Conservation (phyloP, 495 filamentous ascomycete species). For the Hypoxylon fragiforme region DNA sequence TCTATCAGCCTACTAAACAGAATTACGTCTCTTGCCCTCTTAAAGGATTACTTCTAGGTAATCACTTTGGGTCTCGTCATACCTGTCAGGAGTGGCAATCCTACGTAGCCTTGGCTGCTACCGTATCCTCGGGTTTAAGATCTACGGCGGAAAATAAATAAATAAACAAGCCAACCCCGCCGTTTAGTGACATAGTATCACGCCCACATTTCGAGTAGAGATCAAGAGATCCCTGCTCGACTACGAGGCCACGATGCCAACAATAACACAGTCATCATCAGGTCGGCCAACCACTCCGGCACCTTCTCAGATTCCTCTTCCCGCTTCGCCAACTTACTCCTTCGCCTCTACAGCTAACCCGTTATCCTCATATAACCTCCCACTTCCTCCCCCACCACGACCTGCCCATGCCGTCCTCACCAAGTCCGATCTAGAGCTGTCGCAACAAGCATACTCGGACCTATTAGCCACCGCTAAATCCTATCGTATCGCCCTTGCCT, state of each 20-base stretch:
- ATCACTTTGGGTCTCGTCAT: conserved; percentile 1
- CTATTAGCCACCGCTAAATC: conserved; percentile 60
- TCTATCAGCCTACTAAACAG: conserved; percentile 17
- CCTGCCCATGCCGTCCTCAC: conserved; percentile 60
- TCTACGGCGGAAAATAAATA: conserved; percentile 27
- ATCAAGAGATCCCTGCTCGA: background rate
- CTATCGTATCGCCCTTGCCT: conserved; percentile 60
- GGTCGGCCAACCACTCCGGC: conserved; percentile 49
- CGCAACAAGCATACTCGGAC: conserved; percentile 62
- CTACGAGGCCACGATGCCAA: conserved; percentile 18
- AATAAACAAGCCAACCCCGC: no score
- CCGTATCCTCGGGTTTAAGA: conserved; percentile 2
- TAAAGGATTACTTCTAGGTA: no score
- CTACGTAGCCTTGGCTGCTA: conserved; percentile 17
- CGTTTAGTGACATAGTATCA: conserved; percentile 28
- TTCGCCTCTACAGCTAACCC: conserved; percentile 64
- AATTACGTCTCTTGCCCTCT: no score
- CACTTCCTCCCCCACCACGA: conserved; percentile 58
- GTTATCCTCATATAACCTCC: conserved; percentile 59
- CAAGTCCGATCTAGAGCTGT: conserved; percentile 61
- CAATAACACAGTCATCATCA: conserved; percentile 20
- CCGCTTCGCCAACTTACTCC: conserved; percentile 61
- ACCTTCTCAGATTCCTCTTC: conserved; percentile 55
- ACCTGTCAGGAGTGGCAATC: conserved; percentile 1
- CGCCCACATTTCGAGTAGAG: background rate